A percentile compares a stretch with the other conserved stretches of the same genome.
Conservation (phyloP, 169 alveolate genomes). For the Cryptosporidium ubiquitum region DNA sequence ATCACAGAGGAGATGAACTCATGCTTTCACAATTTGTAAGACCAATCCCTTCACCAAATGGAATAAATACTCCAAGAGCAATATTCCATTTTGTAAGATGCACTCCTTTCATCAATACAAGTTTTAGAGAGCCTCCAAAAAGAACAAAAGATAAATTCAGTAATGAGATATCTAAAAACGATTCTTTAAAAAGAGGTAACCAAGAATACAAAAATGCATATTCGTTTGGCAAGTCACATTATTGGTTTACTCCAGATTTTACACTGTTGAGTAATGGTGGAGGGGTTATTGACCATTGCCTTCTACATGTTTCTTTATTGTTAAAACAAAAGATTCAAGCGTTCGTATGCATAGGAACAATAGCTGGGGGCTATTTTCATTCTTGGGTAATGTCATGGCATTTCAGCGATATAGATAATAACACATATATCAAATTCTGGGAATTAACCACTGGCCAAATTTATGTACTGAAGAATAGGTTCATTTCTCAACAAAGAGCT, state of each 20-base stretch:
- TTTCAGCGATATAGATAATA: slow-evolving; percentile 73
- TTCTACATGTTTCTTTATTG: slow-evolving; percentile 80
- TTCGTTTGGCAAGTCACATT: slow-evolving; percentile 21
- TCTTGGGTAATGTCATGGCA: slow-evolving; percentile 83
- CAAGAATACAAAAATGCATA: not conserved
- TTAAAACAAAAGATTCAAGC: slow-evolving; percentile 82
- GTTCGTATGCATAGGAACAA: slow-evolving; percentile 83
- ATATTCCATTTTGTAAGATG: slow-evolving; percentile 79
- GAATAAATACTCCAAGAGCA: slow-evolving; percentile 73
- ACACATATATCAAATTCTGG: slow-evolving; percentile 80
- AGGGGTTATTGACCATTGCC: slow-evolving; percentile 83
- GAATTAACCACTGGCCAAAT: slow-evolving; percentile 83
- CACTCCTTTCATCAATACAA: slow-evolving; percentile 77
- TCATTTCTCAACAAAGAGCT: slow-evolving; percentile 49
- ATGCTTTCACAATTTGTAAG: slow-evolving; percentile 76
- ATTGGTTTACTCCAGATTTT: slow-evolving; percentile 83
- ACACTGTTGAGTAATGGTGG: slow-evolving; percentile 84
- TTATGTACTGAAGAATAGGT: slow-evolving; percentile 78
- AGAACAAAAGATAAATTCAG: slow-evolving; percentile 48
- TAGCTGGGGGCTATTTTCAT: slow-evolving; percentile 79
- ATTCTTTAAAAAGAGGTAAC: slow-evolving; percentile 1
- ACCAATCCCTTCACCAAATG: slow-evolving; percentile 76
- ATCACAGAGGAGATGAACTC: slow-evolving; percentile 77
- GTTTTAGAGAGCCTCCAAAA: slow-evolving; percentile 73
- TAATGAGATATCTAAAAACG: not conserved